Evolutionary conservation across 1,139 yeast genomes (phyloP).

Genomic region (Geotrichum klebahnii): DNA sequence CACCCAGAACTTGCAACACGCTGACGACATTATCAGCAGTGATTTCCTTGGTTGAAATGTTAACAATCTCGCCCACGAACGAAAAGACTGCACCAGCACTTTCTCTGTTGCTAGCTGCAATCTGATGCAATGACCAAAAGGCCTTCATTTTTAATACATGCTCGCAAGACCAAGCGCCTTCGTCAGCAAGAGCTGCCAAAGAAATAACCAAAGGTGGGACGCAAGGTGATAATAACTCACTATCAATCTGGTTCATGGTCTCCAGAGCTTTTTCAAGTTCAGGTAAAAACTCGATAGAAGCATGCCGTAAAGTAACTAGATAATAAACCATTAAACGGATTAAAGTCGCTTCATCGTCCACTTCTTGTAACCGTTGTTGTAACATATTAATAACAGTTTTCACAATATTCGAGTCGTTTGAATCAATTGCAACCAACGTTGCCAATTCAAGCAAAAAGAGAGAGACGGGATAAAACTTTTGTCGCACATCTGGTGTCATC

Average conservation of each 20-base stretch:
- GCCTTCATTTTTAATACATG: conserved; percentile 33
- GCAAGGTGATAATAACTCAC: conserved; percentile 20
- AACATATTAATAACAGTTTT: conserved; percentile 33
- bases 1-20: conserved; percentile 65
- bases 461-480: conserved; percentile 21
- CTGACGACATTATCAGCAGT: conserved; percentile 36
- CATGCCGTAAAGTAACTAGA: conserved; percentile 34
- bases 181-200: conserved; percentile 49
- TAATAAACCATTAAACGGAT: conserved; percentile 31
- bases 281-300: conserved; percentile 46
- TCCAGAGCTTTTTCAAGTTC: conserved; percentile 8
- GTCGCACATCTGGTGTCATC: conserved; percentile 24
- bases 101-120: conserved; percentile 53
- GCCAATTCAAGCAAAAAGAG: conserved; percentile 31
- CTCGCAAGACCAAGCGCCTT: conserved; percentile 47
- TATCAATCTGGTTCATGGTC: conserved; percentile 18
- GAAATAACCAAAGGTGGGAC: conserved; percentile 43
- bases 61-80: conserved; percentile 49
- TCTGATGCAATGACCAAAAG: conserved; percentile 62
- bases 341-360: conserved; percentile 34
- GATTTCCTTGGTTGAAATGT: conserved; percentile 25
- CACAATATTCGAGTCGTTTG: conserved; percentile 11
- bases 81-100: conserved; percentile 49
- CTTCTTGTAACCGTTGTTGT: conserved; percentile 28
- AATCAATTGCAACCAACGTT: conserved; percentile 25